Evolutionary conservation across 164 flowering plant genomes (phyloP), one percentile per base, ranked within the genome.

Genomic region (Warburgia ugandensis): DNA sequence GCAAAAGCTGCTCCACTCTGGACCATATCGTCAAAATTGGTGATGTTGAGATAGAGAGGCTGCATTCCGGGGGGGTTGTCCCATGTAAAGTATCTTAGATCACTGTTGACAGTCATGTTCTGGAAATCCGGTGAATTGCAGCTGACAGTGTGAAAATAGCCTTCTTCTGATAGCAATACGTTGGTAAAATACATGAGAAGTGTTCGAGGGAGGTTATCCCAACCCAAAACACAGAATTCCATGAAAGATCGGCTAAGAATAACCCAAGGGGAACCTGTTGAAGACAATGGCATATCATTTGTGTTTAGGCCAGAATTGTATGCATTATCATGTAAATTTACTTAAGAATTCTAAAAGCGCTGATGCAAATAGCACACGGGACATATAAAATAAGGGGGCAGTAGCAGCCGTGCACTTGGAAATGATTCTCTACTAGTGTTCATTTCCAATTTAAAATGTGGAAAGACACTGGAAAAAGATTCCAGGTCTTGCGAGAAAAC

Each of bases 41-140:
- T 68, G 0, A 27, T 32, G 45, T 68, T 77, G 48, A 89, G 83
- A 59, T 70, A 71, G 49, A 51, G 80, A 16, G 99, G 99, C 52
- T 94, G 84, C 91, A 84, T 84, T 55, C 72, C 80, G 0, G 99
- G 99, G 17, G 97, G 97, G 54, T 62, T 81, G 69, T 84, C 99
- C 99, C 97, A 89, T 17, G 77, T 63, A 66, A 87, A 64, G 62
- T 73, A 94, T 61, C 94, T 70, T 51, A 89, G 56, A 53, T 94
- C 97, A 56, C 65, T 70, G 68, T 94, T 86, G 23, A 94, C 75
- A 1, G 96, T 83, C 2, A 73, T 78, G 76, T 81, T 86, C 47
- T 41, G 76, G 68, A 86, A 94, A 41, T 78, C 83, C 0, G 79
- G 84, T 30, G 97, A 60, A 52, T 92, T 92, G 83, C 99, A 92